Conservation (phyloP, 768 basidiomycete species). For the Strobilomyces confusus region DNA sequence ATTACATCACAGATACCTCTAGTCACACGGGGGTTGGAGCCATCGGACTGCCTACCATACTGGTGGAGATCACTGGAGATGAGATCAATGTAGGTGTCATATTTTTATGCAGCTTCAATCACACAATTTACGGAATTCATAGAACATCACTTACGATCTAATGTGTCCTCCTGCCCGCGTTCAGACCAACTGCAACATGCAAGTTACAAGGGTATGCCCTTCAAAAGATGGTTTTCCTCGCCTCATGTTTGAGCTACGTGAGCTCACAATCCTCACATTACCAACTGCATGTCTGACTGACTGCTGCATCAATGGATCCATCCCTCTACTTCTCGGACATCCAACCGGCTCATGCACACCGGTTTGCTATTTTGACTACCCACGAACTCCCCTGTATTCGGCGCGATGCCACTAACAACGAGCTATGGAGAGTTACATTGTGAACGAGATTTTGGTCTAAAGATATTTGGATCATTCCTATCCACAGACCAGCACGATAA, state of each 20-base stretch:
- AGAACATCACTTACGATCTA: too few species aligned
- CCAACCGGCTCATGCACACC: neutral
- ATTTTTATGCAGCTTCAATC: too few species aligned
- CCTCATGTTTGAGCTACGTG: neutral
- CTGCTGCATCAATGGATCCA: neutral
- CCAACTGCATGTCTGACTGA: neutral
- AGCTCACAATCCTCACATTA: neutral
- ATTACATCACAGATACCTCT: slow-evolving; percentile 1
- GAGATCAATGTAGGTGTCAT: neutral
- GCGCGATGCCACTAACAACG: too few species aligned
- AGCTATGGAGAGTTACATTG: neutral
- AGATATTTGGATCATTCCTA: neutral
- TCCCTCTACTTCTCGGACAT: neutral
- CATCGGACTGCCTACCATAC: neutral
- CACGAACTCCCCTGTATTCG: neutral
- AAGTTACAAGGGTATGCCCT: too few species aligned
- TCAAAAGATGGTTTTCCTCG: neutral
- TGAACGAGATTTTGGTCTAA: slow-evolving; percentile 28
- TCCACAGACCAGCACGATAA: neutral
- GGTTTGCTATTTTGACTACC: neutral
- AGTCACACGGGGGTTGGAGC: neutral
- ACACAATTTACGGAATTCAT: too few species aligned
- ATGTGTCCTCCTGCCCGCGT: too few species aligned
- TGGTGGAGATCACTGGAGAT: neutral
- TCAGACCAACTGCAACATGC: neutral